These are phyloP conservation scores for Kwoniella bestiolae DNA, from an alignment of 768 basidiomycete species.

Conservation along the genomic window DNA sequence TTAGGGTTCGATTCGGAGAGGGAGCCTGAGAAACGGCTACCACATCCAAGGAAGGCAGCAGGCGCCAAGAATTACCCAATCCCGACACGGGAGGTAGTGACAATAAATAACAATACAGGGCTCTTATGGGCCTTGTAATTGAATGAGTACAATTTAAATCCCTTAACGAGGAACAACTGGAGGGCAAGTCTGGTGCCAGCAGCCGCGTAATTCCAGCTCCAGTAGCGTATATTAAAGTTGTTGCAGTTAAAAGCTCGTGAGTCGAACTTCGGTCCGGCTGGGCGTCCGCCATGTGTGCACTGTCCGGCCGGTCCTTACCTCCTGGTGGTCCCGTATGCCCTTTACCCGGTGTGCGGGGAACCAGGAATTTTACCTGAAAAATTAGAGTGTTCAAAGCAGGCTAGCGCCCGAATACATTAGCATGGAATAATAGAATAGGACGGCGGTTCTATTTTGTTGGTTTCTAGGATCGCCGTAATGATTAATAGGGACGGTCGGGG, in stretches of 20 bases:
- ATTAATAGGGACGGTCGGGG: constrained; percentile 82
- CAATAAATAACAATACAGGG: constrained; percentile 61
- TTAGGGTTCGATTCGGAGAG: too few relatives aligned
- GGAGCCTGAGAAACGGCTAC: background rate
- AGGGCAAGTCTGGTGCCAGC: constrained; percentile 62
- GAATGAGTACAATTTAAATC: constrained; percentile 63
- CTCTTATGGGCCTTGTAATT: constrained; percentile 61
- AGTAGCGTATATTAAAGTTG: constrained; percentile 61
- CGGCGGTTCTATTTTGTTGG: constrained; percentile 81
- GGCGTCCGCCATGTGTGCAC: constrained; percentile 69
- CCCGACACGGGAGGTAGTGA: constrained; percentile 60
- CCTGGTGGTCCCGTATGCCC: constrained; percentile 72
- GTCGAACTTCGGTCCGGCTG: constrained; percentile 60
- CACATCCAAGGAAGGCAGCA: background rate
- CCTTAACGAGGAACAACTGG: constrained; percentile 62
- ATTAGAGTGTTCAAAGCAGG: constrained; percentile 83
- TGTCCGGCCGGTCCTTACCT: constrained; percentile 70
- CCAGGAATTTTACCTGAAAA: constrained; percentile 79
- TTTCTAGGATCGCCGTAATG: constrained; percentile 78
- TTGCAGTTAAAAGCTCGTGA: constrained; percentile 61
- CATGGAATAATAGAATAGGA: constrained; percentile 83
- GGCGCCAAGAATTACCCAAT: constrained; percentile 27
- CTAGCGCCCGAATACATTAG: constrained; percentile 76
- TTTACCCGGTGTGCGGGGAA: constrained; percentile 72
- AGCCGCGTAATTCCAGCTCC: constrained; percentile 59